Evolutionary conservation across 345 rosid genomes (phyloP), one percentile per base, ranked within the genome.

Genomic region (Populus alba): DNA sequence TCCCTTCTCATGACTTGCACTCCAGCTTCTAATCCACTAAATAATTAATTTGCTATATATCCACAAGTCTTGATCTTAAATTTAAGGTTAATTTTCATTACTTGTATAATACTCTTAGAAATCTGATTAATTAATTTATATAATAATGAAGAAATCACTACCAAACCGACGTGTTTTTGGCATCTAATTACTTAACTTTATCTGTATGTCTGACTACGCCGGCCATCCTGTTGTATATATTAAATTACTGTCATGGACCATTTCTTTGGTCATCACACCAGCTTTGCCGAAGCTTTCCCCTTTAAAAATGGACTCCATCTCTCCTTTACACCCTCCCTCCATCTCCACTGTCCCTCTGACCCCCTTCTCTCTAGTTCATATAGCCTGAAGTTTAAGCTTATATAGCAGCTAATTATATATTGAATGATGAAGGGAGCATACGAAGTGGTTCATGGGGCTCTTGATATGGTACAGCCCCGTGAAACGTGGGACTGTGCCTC

Each of bases 161-260:
- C 84, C 89, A 82, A 71, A 80, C 78, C 65, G 85, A 85, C 89
- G 83, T 86, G 83, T 77, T 59, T 66, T 87, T 88, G 89, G 80
- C 77, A 18, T 61, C 61, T 83, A 83, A 87, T 73, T 31, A 33
- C 47, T 86, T 61, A 65, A 38, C 82, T 76, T 80, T 31, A 74
- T 85, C 83, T 76, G 8, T 73, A 49, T 79, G 90, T 86, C 88
- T 82, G 70, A 67, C 85, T 75, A 84, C 81, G 94, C 92, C 91
- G 94, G 94, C 92, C 90, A 47, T 6, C 81, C 80, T 72, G 9
- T 63, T 57, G 18, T 39, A 38, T 6, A 38, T 38, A 74, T 77
- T 79, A 74, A 79, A 75, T 29, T 66, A 78, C 0, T 70, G 38
- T 55, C 57, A 16, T 16, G 29, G 83, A 79, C 85, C 80, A 68